Base-by-base conservation (phyloP, 1,284 basidiomycete genomes). In the Puccinia coronata region DNA sequence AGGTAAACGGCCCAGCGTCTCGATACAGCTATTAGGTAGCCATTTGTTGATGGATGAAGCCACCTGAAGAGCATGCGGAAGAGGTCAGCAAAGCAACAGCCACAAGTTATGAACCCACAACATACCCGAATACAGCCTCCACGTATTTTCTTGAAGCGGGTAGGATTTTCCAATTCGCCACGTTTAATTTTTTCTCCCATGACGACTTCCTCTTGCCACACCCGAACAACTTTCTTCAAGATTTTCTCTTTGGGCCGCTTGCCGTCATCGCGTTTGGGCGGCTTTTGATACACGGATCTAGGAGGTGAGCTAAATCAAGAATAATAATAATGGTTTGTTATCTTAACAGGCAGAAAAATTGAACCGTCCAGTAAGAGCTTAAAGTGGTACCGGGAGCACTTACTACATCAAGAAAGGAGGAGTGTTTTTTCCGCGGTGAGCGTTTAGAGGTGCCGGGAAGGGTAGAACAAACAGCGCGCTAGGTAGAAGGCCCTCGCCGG, bases 391-490 rank as follows among this genome's bases (percentile, higher is more conserved):
- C n/a, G n/a, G n/a, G n/a, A n/a, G n/a, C n/a, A 55, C 77, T 71
- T 61, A 80, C 78, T 80, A 80, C 55, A 80, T 34, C 53, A 80
- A 51, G 31, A 72, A 80, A 2, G 78, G 78, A n/a, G 78, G 28
- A 31, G 78, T 72, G n/a, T 70, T 80, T 41, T 80, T 80, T 3
- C 31, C 43, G 1, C 78, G 67, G 25, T 61, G 49, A 0, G 65
- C 28, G 12, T 80, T 80, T 25, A 80, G 69, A 2, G 78, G 78
- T 20, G 78, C 69, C 11, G 78, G 78, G 39, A 80, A 80, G 16
- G 78, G 78, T 28, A 80, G 31, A n/a, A 53, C 55, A 36, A 72
- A 80, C 3, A 80, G 18, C 25, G 70, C 69, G 59, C 78, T 80
- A 4, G 67, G 78, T 23, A 76, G 18, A 47, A n/a, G n/a, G n/a